A percentile compares a stretch with the other conserved stretches of the same genome.
phyloP scores from a whole-genome alignment of 108 stramenopile species.

The Fistulifera solaris region DNA sequence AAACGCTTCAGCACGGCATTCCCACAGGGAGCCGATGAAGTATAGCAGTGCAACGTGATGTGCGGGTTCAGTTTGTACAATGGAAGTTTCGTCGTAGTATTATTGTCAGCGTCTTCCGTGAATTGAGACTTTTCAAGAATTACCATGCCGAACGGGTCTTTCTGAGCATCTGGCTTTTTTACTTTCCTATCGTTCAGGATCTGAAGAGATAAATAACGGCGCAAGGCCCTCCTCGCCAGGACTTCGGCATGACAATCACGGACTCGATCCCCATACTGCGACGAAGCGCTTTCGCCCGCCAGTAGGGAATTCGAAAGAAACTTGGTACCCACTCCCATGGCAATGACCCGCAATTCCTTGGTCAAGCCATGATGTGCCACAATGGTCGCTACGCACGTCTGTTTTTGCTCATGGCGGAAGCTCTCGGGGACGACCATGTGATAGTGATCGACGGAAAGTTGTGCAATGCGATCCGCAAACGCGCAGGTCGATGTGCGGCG shows the following conservation, averaged over 20 bases:
- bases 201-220: conserved; percentile 49
- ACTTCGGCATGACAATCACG: conserved; percentile 85
- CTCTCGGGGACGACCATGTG: conserved; percentile 23
- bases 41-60: conserved; percentile 73
- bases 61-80: conserved; percentile 34
- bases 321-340: conserved; percentile 80
- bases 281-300: background rate
- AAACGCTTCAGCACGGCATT: conserved; percentile 81
- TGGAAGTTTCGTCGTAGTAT: background rate
- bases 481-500: conserved; percentile 58
- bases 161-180: background rate
- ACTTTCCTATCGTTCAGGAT: conserved; percentile 20
- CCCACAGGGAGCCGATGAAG: conserved; percentile 81
- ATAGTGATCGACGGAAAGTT: conserved; percentile 50
- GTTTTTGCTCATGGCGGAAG: conserved; percentile 34
- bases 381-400: conserved; percentile 69
- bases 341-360: conserved; percentile 35
- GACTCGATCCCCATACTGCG: conserved; percentile 47
- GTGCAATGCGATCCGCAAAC: conserved; percentile 77
- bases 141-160: background rate
- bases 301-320: conserved; percentile 40
- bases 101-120: background rate
- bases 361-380: conserved; percentile 33
- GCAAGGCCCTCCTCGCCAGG: conserved; percentile 69
- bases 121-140: background rate